phyloP scores from a whole-genome alignment of 768 basidiomycete species.

The Phaeotremella fagi region DNA sequence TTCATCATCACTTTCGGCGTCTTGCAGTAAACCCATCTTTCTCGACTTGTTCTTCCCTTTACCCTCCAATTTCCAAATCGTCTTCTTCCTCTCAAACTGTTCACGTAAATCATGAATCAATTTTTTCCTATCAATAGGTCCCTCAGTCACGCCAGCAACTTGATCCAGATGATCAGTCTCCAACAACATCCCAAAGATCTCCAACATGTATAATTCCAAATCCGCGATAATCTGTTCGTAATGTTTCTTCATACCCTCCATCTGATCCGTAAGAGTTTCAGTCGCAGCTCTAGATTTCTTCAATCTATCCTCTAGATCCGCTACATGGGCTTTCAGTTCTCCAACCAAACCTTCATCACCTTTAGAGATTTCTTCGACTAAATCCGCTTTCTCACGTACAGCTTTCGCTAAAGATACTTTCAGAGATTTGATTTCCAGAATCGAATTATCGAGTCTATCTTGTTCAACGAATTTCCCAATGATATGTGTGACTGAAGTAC shows the following conservation, averaged over 20 bases:
- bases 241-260: slow-evolving; percentile 67
- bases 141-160: slow-evolving; percentile 61
- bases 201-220: slow-evolving; percentile 86
- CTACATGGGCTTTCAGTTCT: slow-evolving; percentile 65
- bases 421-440: slow-evolving; percentile 69
- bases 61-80: slow-evolving; percentile 42
- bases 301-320: slow-evolving; percentile 70
- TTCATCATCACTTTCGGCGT: slow-evolving; percentile 11
- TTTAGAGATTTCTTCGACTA: slow-evolving; percentile 75
- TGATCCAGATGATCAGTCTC: slow-evolving; percentile 69
- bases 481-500: slow-evolving; percentile 80
- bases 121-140: slow-evolving; percentile 69
- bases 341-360: slow-evolving; percentile 81
- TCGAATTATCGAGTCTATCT: slow-evolving; percentile 71
- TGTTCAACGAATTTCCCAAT: slow-evolving; percentile 86
- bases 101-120: slow-evolving; percentile 58
- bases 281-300: slow-evolving; percentile 72
- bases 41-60: slow-evolving; percentile 1
- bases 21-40: slow-evolving; percentile 3
- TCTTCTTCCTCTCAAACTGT: slow-evolving; percentile 44
- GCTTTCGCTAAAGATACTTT: slow-evolving; percentile 55
- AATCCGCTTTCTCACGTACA: slow-evolving; percentile 69
- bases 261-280: slow-evolving; percentile 66
- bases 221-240: slow-evolving; percentile 84
- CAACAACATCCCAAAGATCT: slow-evolving; percentile 87